Evolutionary conservation across 1,284 basidiomycete genomes (phyloP).

Genomic region (Sanghuangporus weigelae): DNA sequence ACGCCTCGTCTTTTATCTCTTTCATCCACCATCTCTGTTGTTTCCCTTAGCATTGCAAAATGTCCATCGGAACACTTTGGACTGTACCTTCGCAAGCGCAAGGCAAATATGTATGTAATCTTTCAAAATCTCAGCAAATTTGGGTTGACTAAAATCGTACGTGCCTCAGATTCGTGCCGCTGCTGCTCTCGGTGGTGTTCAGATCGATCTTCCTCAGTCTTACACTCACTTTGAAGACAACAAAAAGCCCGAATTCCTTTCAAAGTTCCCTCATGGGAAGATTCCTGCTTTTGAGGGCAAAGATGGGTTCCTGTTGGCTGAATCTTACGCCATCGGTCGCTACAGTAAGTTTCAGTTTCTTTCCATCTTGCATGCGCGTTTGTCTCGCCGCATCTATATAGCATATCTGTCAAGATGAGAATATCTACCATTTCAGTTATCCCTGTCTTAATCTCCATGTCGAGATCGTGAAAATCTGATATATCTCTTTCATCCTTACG

Average conservation of each 20-base stretch:
- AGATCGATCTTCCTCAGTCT: slow-evolving; percentile 51
- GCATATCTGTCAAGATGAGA: slow-evolving; percentile 34
- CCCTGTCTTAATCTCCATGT: slow-evolving; percentile 61
- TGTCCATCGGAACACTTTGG: slow-evolving; percentile 18
- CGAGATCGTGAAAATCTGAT: slow-evolving; percentile 47
- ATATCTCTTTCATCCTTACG: slow-evolving; percentile 4
- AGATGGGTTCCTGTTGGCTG: slow-evolving; percentile 80
- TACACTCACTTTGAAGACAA: slow-evolving; percentile 73
- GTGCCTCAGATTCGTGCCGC: slow-evolving; percentile 58
- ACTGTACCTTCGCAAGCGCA: slow-evolving; percentile 11
- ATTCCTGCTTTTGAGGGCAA: slow-evolving; percentile 77
- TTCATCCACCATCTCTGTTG: slow-evolving; percentile 9
- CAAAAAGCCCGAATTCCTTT: slow-evolving; percentile 70
- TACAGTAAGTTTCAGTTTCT: slow-evolving; percentile 79
- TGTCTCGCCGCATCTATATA: slow-evolving; percentile 27
- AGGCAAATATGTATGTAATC: slow-evolving; percentile 11
- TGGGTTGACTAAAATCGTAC: neutral
- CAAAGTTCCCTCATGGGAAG: slow-evolving; percentile 82
- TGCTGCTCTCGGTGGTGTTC: slow-evolving; percentile 67
- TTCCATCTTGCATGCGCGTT: slow-evolving; percentile 18
- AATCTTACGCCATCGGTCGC: slow-evolving; percentile 77
- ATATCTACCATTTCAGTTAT: slow-evolving; percentile 43
- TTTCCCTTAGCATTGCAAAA: neutral
- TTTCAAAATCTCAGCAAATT: neutral
- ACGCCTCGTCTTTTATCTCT: neutral